phyloP scores from a whole-genome alignment of 2,329 filamentous ascomycete genomes.

The Colletotrichum musicola region DNA sequence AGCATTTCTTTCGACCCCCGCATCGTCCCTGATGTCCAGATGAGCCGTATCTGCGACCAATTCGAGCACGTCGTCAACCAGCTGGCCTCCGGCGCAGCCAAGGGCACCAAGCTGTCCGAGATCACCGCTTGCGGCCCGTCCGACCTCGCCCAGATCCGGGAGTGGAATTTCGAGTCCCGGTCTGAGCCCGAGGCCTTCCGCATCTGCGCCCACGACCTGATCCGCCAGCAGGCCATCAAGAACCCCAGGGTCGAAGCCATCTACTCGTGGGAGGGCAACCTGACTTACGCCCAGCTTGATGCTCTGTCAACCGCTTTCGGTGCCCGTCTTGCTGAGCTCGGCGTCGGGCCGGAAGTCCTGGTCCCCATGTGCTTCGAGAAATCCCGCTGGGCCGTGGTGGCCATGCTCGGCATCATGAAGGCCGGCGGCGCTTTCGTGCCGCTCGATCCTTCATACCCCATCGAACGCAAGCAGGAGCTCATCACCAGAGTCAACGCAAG shows the following conservation, averaged over 20 bases:
- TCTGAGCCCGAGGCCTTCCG: background rate
- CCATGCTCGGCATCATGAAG: slow-evolving; percentile 44
- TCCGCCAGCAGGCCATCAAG: slow-evolving; percentile 11
- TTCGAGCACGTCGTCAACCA: slow-evolving; percentile 1
- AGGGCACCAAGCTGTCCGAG: background rate
- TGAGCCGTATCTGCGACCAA: slow-evolving; percentile 2
- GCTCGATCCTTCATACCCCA: slow-evolving; percentile 39
- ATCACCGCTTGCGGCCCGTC: background rate
- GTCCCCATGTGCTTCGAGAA: slow-evolving; percentile 48
- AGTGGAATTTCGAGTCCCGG: background rate
- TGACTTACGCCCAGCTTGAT: slow-evolving; percentile 46
- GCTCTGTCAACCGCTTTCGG: background rate
- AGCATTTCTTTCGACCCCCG: background rate
- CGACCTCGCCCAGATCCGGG: background rate
- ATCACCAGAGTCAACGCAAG: background rate
- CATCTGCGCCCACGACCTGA: background rate
- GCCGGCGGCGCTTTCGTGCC: slow-evolving; percentile 43
- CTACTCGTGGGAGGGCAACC: slow-evolving; percentile 45
- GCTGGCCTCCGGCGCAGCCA: background rate
- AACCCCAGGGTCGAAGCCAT: slow-evolving; percentile 41
- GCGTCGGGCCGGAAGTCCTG: slow-evolving; percentile 25
- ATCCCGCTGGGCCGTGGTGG: slow-evolving; percentile 43
- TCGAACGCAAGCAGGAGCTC: slow-evolving; percentile 28
- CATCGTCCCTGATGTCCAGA: background rate
- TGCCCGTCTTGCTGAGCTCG: background rate